phyloP scores from a whole-genome alignment of 2,329 filamentous ascomycete species.

The Colletotrichum plurivorum region DNA sequence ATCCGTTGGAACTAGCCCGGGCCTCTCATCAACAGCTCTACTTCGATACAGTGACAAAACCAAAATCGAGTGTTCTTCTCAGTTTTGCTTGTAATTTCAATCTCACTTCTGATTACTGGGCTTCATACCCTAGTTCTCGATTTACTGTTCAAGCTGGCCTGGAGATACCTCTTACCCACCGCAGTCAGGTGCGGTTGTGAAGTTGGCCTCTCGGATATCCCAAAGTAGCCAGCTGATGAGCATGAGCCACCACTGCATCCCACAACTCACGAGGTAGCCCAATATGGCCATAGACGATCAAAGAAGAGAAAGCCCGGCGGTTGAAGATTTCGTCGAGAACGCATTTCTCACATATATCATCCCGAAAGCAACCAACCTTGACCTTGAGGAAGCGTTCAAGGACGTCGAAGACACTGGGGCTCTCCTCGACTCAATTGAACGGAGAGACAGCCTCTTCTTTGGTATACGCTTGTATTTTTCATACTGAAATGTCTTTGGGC shows the following conservation, averaged over 20 bases:
- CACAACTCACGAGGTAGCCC: slow-evolving; percentile 36
- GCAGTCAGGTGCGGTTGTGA: slow-evolving; percentile 9
- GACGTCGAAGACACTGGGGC: slow-evolving; percentile 58
- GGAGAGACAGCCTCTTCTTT: slow-evolving; percentile 78
- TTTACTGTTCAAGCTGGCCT: not conserved
- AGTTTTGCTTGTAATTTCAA: too few relatives aligned
- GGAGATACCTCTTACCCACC: too few relatives aligned
- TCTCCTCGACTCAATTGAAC: slow-evolving; percentile 70
- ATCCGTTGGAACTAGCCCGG: slow-evolving; percentile 10
- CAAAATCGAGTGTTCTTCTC: not conserved
- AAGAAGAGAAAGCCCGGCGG: slow-evolving; percentile 42
- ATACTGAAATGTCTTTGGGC: not conserved
- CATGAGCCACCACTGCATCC: slow-evolving; percentile 21
- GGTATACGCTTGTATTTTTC: slow-evolving; percentile 63
- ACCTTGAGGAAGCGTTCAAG: slow-evolving; percentile 66
- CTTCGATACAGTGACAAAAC: not conserved
- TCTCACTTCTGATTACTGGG: too few relatives aligned
- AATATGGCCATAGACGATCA: slow-evolving; percentile 42
- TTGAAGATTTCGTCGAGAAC: slow-evolving; percentile 66
- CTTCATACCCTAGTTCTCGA: not conserved
- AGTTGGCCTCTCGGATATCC: slow-evolving; percentile 16
- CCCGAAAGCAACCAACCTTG: slow-evolving; percentile 68
- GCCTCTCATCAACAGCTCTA: slow-evolving; percentile 15
- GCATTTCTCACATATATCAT: slow-evolving; percentile 74
- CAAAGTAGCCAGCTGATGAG: not conserved